A percentile compares a stretch with the other conserved stretches of the same genome.
phyloP scores from a whole-genome alignment of 176 grass and related monocot genomes.

The Oryza officinalis region DNA sequence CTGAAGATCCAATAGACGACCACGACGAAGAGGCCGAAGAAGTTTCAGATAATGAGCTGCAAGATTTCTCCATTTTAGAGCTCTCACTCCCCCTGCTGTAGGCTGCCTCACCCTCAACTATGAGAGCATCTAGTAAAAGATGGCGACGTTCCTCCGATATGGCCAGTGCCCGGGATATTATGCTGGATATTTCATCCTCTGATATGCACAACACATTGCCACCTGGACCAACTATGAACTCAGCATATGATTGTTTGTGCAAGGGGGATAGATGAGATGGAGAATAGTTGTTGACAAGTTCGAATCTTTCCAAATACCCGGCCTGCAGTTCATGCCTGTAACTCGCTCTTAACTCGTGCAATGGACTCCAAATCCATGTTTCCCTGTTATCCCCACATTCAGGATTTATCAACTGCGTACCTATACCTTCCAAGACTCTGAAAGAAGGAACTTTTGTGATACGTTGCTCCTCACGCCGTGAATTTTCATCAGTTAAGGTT shows the following conservation, averaged over 20 bases:
- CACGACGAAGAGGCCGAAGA: conserved; percentile 39
- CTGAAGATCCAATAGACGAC: conserved; percentile 51
- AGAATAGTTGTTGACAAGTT: conserved; percentile 57
- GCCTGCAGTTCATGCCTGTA: conserved; percentile 53
- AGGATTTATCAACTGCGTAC: background rate
- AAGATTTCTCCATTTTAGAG: conserved; percentile 45
- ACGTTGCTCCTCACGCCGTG: background rate
- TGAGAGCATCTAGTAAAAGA: conserved; percentile 33
- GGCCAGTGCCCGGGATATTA: conserved; percentile 59
- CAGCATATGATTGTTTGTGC: conserved; percentile 30
- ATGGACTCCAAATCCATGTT: conserved; percentile 55
- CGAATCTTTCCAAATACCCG: conserved; percentile 52
- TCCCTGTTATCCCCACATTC: conserved; percentile 23
- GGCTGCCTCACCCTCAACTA: conserved; percentile 34
- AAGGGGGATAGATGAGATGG: conserved; percentile 54
- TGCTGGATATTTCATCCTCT: conserved; percentile 77
- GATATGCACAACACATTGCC: conserved; percentile 54
- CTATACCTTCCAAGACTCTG: background rate
- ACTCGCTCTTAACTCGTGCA: conserved; percentile 41
- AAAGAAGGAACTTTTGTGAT: background rate
- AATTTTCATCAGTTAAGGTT: background rate
- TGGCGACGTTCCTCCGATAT: conserved; percentile 53
- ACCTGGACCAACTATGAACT: conserved; percentile 56
- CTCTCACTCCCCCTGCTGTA: background rate
- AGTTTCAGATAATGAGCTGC: conserved; percentile 47